Evolutionary conservation across 2,329 filamentous ascomycete genomes (phyloP).

Genomic region (Colletotrichum neosansevieriae): DNA sequence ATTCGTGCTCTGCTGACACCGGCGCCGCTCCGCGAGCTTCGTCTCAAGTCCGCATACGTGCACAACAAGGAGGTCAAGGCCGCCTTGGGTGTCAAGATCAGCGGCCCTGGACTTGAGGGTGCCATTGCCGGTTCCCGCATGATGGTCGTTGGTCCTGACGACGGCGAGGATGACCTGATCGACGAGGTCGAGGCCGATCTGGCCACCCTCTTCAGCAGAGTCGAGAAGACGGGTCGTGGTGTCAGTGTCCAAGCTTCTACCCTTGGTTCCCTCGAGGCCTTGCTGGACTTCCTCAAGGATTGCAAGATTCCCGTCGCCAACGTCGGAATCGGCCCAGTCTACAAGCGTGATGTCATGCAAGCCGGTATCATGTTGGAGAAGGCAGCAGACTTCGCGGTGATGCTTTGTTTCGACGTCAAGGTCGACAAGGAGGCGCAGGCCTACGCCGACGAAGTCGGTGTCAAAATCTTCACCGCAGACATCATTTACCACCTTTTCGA

Average conservation of each 20-base stretch:
- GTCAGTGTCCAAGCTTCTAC: conserved; percentile 98
- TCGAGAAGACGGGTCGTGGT: conserved; percentile 92
- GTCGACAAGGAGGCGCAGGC: conserved; percentile 94
- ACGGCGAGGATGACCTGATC: conserved; percentile 96
- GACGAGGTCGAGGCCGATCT: conserved; percentile 97
- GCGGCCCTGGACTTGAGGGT: conserved; percentile 92
- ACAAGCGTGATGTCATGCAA: conserved; percentile 97
- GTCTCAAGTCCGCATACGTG: conserved; percentile 95
- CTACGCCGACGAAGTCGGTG: conserved; percentile 92
- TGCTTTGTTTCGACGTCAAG: conserved; percentile 99
- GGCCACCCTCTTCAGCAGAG: conserved; percentile 88
- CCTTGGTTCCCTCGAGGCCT: conserved; percentile 93
- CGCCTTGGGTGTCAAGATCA: conserved; percentile 98
- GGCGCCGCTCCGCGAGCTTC: conserved; percentile 90
- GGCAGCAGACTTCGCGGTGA: conserved; percentile 93
- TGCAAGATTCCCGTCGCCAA: conserved; percentile 98
- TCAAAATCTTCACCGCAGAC: conserved; percentile 98
- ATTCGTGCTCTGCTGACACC: conserved; percentile 95
- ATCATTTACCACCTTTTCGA: conserved; percentile 99
- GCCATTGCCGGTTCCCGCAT: conserved; percentile 97
- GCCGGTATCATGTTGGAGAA: conserved; percentile 97
- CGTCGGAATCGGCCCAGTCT: conserved; percentile 96
- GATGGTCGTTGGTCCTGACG: conserved; percentile 92
- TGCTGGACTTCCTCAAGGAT: conserved; percentile 94
- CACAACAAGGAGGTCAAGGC: conserved; percentile 99